Percentiles rank a stretch among this genome's conserved stretches.
phyloP scores from a whole-genome alignment of 108 stramenopile genomes.

The Skeletonema costatum region DNA sequence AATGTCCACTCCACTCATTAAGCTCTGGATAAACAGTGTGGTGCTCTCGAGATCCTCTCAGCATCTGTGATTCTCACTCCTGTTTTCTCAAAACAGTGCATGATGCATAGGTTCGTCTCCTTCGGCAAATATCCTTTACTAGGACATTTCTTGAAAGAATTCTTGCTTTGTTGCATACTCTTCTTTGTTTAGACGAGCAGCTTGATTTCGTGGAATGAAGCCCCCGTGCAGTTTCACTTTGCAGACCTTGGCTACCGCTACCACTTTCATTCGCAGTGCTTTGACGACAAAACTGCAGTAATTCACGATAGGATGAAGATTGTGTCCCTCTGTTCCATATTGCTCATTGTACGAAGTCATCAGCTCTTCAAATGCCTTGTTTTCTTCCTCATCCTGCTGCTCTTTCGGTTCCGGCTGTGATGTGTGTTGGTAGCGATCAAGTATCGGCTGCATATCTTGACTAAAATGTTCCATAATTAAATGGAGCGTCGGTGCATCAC shows the following conservation, averaged over 20 bases:
- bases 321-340: constrained; percentile 73
- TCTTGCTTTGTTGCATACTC: constrained; percentile 2
- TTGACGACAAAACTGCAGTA: constrained; percentile 48
- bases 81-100: constrained; percentile 24
- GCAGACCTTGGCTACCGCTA: neutral
- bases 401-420: neutral
- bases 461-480: constrained; percentile 81
- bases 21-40: constrained; percentile 31
- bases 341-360: constrained; percentile 51
- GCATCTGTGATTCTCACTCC: neutral
- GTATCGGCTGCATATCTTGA: constrained; percentile 68
- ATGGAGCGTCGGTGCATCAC: constrained; percentile 39
- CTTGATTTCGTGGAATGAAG: constrained; percentile 53
- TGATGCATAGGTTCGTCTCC: constrained; percentile 22
- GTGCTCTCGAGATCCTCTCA: constrained; percentile 31
- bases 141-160: constrained; percentile 43
- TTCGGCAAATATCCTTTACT: constrained; percentile 30
- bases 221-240: constrained; percentile 37
- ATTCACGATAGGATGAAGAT: constrained; percentile 55
- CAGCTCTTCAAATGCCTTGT: constrained; percentile 53
- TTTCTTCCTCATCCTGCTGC: constrained; percentile 7
- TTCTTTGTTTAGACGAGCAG: constrained; percentile 39
- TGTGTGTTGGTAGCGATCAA: constrained; percentile 49
- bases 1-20: constrained; percentile 34
- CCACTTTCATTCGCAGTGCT: neutral